Conservation (phyloP, 1,284 basidiomycete genomes). For the Agaricales sp. region DNA sequence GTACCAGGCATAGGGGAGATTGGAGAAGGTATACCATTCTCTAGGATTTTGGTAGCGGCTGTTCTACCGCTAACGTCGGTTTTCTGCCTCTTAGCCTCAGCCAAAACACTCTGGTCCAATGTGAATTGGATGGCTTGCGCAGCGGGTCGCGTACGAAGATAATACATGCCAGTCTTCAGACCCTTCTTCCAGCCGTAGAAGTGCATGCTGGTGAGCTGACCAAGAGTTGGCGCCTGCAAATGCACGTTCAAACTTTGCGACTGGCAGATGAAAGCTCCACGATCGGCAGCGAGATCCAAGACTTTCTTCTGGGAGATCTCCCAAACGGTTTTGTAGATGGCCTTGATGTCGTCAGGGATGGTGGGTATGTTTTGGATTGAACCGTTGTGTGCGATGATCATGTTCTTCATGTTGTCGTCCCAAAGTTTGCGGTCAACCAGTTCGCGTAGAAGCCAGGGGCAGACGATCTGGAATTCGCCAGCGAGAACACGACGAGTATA, state of each 20-base stretch:
- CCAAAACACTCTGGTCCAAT: slow-evolving; percentile 75
- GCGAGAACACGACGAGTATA: slow-evolving; percentile 99
- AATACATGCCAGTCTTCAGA: slow-evolving; percentile 97
- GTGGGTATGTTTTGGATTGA: slow-evolving; percentile 86
- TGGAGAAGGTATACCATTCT: slow-evolving; percentile 12
- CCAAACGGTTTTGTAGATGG: slow-evolving; percentile 99
- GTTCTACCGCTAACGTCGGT: slow-evolving; percentile 18
- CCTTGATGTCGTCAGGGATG: slow-evolving; percentile 87
- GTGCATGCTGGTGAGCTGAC: slow-evolving; percentile 97
- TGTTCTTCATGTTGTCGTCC: slow-evolving; percentile 99
- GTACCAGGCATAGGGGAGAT: slow-evolving; percentile 9
- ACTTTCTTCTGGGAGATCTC: slow-evolving; percentile 99
- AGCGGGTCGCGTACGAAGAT: slow-evolving; percentile 90
- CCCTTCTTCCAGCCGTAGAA: slow-evolving; percentile 99
- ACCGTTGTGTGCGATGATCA: slow-evolving; percentile 96
- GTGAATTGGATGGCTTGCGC: slow-evolving; percentile 98
- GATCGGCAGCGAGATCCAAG: slow-evolving; percentile 95
- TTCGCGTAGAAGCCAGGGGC: slow-evolving; percentile 96
- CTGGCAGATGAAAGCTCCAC: slow-evolving; percentile 98
- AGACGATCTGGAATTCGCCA: slow-evolving; percentile 99
- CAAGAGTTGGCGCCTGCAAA: slow-evolving; percentile 83
- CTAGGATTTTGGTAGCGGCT: slow-evolving; percentile 10
- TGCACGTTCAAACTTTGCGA: slow-evolving; percentile 90
- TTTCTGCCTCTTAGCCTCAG: slow-evolving; percentile 55
- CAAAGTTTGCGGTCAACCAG: slow-evolving; percentile 93